Base-by-base conservation (phyloP, 2,329 filamentous ascomycete genomes). In the Lasiodiplodia citricola region DNA sequence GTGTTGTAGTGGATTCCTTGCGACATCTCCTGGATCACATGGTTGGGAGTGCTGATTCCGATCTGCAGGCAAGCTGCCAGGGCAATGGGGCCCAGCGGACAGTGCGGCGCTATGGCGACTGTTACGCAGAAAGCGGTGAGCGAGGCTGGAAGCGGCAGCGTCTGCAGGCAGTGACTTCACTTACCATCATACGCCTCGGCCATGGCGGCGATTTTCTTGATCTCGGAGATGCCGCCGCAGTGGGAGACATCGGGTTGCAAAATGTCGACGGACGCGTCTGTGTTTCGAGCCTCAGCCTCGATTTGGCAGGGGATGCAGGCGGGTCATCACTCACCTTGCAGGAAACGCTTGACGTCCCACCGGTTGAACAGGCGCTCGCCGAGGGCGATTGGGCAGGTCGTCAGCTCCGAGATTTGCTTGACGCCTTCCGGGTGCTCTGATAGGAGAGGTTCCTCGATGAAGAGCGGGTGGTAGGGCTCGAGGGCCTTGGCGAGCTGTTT, bases 1-100 rank as follows among this genome's bases (percentile, higher is more conserved):
- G 67, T 68, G 70, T 94, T 94, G 75, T 94, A 94, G 76, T 94
- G 92, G 73, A 94, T 94, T 0, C 91, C 92, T 37, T 93, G 75
- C 66, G 88, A 90, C 92, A 93, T 93, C 78, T 94, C 91, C 74
- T 92, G 88, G 38, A 94, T 93, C 0, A 86, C 87, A 75, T 93
- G 77, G 91, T 93, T 23, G 84, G 85, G 23, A 81, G 87, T 11
- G 80, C 81, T 23, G 86, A 82, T 75, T 28, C 88, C 89, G 1
- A 93, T 86, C 71, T 93, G 91, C 51, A 93, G 83, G 67, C 86
- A 89, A 0, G 91, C 91, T 0, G 91, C 91, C 18, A 93, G 81
- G 0, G 91, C 90, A 62, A 94, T 90, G 0, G 91, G 91, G 0
- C 91, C 91, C 0, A 93, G 78, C 0, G 91, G 91, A 72, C 90